phyloP scores from a whole-genome alignment of 192 early-diverging fungal species.

The Backusella liffmaniae region DNA sequence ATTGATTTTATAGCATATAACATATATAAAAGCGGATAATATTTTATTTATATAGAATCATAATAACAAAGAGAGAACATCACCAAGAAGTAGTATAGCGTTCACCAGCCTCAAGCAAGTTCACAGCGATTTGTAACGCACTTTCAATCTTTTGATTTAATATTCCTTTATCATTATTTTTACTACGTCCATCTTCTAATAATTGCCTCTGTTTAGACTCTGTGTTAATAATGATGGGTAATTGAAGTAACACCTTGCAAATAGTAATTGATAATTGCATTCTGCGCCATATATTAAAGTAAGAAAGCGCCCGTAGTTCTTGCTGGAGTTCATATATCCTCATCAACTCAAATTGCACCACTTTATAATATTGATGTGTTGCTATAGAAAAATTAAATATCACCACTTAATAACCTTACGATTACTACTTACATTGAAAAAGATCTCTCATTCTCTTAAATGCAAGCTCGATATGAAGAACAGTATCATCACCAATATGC shows the following conservation, averaged over 20 bases:
- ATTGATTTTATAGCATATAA: not conserved
- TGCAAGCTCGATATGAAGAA: slow-evolving; percentile 38
- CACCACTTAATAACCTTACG: not conserved
- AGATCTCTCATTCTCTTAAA: slow-evolving; percentile 42
- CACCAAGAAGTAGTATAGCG: slow-evolving; percentile 20
- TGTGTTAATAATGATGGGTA: slow-evolving; percentile 56
- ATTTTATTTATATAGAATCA: not conserved
- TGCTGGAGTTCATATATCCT: slow-evolving; percentile 57
- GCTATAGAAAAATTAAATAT: slow-evolving; percentile 32
- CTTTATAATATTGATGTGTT: slow-evolving; percentile 56
- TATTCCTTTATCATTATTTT: slow-evolving; percentile 19
- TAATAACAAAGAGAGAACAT: not conserved
- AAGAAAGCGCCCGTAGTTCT: slow-evolving; percentile 50
- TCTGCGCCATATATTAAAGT: slow-evolving; percentile 54
- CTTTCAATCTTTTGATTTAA: slow-evolving; percentile 31
- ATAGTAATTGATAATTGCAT: slow-evolving; percentile 53
- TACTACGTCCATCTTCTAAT: slow-evolving; percentile 11
- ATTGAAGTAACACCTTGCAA: slow-evolving; percentile 47
- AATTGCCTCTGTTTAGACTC: slow-evolving; percentile 30
- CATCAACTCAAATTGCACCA: slow-evolving; percentile 57
- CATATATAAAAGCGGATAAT: not conserved
- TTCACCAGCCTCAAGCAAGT: slow-evolving; percentile 34
- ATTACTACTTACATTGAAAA: slow-evolving; percentile 30
- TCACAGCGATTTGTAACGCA: slow-evolving; percentile 31
- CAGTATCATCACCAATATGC: slow-evolving; percentile 39